Evolutionary conservation across 2,329 filamentous ascomycete genomes (phyloP), one percentile per base, ranked within the genome.

Genomic region (Coniochaeta hoffmannii): DNA sequence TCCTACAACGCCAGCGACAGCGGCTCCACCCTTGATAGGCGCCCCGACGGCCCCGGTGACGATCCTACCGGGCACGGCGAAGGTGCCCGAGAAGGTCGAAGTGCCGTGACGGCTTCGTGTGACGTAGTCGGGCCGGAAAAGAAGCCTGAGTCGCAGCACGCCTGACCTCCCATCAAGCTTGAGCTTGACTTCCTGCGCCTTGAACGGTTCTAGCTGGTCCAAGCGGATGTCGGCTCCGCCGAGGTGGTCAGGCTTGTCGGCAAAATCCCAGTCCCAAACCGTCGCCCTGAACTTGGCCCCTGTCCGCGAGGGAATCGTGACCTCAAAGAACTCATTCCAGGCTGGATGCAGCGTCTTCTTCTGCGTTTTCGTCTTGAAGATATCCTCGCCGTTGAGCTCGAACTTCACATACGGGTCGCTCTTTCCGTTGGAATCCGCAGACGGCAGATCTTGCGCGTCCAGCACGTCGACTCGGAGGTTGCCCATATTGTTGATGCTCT

Each of bases 401-500:
- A 99, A 99, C 67, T 93, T 93, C 81, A 89, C 95, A 76, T 93
- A 99, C 4, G 94, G 94, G 66, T 99, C 94, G 64, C 91, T 97
- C 80, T 88, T 97, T 63, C 94, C 94, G 67, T 99, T 99, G 32
- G 91, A 86, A 66, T 99, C 94, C 28, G 93, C 93, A 1, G 94
- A 86, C 8, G 94, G 94, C n/a, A 99, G 81, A 57, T 96, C 87
- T 9, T 82, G 76, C 17, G 87, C 94, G 69, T 96, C 91, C 35
- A 97, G 76, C 17, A 99, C 81, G 65, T 97, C 91, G n/a, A 99
- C 90, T 19, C 92, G 89, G 22, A 99, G 85, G 57, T 86, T 92
- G 57, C 94, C 94, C 84, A 96, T 96, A 73, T 99, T 99, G 82
- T 97, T 97, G 78, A 99, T 96, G 66, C 91, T 97, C 73, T 99